A percentile compares a stretch with the other conserved stretches of the same genome.
phyloP scores from a whole-genome alignment of 2,329 filamentous ascomycete genomes.

The Hypoxylon sp. region DNA sequence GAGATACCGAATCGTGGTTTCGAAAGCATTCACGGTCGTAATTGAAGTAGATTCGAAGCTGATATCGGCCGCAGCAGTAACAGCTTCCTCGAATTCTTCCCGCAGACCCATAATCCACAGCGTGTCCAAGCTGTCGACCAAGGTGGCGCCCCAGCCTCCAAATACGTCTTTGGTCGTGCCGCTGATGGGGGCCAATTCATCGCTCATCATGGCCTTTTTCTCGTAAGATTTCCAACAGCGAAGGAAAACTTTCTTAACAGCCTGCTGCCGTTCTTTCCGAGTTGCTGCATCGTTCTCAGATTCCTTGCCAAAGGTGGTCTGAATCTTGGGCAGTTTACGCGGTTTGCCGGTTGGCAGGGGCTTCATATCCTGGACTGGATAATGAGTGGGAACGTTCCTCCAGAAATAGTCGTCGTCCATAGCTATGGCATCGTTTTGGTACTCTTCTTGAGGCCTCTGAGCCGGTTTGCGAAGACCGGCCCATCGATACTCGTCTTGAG shows the following conservation, averaged over 20 bases:
- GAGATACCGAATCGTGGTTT: slow-evolving; percentile 50
- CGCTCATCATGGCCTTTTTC: slow-evolving; percentile 51
- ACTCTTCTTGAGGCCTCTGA: not conserved
- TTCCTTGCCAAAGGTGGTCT: slow-evolving; percentile 33
- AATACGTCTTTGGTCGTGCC: slow-evolving; percentile 51
- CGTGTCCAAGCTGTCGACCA: slow-evolving; percentile 52
- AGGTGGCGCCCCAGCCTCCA: slow-evolving; percentile 55
- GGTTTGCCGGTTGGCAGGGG: slow-evolving; percentile 36
- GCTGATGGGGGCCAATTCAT: slow-evolving; percentile 53
- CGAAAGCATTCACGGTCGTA: slow-evolving; percentile 47
- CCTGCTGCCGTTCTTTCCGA: slow-evolving; percentile 32
- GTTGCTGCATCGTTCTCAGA: slow-evolving; percentile 19
- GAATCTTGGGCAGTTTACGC: slow-evolving; percentile 35
- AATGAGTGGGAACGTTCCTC: slow-evolving; percentile 37
- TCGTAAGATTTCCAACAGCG: slow-evolving; percentile 51
- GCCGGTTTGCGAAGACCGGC: slow-evolving; percentile 6
- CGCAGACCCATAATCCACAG: slow-evolving; percentile 55
- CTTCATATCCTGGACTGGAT: slow-evolving; percentile 35
- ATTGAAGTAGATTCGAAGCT: slow-evolving; percentile 51
- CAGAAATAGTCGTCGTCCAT: slow-evolving; percentile 40
- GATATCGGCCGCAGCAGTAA: slow-evolving; percentile 51
- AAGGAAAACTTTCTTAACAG: slow-evolving; percentile 36
- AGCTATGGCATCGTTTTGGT: slow-evolving; percentile 16
- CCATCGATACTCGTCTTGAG: slow-evolving; percentile 3
- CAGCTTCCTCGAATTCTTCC: slow-evolving; percentile 55